Conservation (phyloP, 768 basidiomycete species). For the Pulveroboletus sp. region DNA sequence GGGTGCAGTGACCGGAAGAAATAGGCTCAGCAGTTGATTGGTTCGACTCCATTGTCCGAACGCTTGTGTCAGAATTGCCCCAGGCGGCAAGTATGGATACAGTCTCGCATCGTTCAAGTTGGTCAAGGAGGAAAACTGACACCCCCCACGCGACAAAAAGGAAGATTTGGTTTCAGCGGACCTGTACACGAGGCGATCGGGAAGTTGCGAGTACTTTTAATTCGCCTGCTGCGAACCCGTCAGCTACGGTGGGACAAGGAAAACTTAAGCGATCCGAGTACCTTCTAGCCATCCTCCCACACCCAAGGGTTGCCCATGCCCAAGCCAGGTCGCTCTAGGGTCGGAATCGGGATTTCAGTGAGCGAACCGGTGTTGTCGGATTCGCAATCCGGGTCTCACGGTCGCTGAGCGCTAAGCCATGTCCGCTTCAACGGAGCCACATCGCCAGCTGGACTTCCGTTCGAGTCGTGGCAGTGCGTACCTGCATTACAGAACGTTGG, state of each 20-base stretch:
- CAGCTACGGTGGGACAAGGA: slow-evolving; percentile 11
- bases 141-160: slow-evolving; percentile 16
- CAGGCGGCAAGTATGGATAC: not conserved
- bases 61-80: slow-evolving; percentile 4
- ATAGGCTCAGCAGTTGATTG: slow-evolving; percentile 13
- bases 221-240: slow-evolving; percentile 11
- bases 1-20: slow-evolving; percentile 23
- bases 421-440: not conserved
- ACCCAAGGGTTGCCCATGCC: slow-evolving; percentile 4
- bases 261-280: slow-evolving; percentile 9
- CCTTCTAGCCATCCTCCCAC: slow-evolving; percentile 22
- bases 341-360: slow-evolving; percentile 14
- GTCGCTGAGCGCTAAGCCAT: not conserved
- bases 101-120: not conserved
- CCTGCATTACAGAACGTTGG: not conserved
- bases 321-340: slow-evolving; percentile 10
- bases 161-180: slow-evolving; percentile 7
- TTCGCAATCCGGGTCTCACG: slow-evolving; percentile 14
- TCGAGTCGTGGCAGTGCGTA: slow-evolving; percentile 15
- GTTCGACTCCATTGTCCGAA: slow-evolving; percentile 13
- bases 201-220: slow-evolving; percentile 17
- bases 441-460: no score
- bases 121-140: slow-evolving; percentile 5
- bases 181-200: slow-evolving; percentile 17
- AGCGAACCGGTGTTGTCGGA: slow-evolving; percentile 5